Percentiles rank a stretch among this genome's conserved stretches.
phyloP scores from a whole-genome alignment of 1,284 basidiomycete species.

The Leccinum subatratum region DNA sequence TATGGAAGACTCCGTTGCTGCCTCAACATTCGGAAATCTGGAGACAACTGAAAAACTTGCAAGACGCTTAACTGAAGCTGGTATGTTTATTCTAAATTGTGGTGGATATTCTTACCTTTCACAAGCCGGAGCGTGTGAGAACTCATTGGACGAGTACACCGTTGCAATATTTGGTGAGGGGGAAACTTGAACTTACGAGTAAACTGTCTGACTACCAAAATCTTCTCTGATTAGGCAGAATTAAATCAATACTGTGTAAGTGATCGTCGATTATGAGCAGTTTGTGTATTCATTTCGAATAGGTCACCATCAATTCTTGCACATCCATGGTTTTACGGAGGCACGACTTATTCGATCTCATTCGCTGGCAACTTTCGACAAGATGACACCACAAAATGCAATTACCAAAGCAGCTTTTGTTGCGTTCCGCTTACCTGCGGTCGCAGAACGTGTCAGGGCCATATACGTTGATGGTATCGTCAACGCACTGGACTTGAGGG shows the following conservation, averaged over 20 bases:
- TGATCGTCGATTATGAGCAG: neutral
- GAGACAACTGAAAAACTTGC: neutral
- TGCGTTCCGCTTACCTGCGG: neutral
- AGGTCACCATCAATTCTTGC: neutral
- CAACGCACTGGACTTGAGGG: neutral
- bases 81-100: neutral
- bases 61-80: neutral
- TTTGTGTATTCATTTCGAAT: neutral
- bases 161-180: neutral
- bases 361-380: neutral
- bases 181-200: neutral
- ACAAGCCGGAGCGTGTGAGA: neutral
- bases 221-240: neutral
- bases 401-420: neutral
- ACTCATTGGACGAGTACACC: neutral
- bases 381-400: neutral
- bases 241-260: neutral
- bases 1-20: neutral
- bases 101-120: neutral
- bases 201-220: neutral
- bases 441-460: neutral
- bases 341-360: neutral
- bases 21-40: neutral
- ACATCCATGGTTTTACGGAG: neutral
- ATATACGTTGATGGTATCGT: neutral